Evolutionary conservation across 1,284 basidiomycete species (phyloP), one percentile per base, ranked within the genome.

Genomic region (Pseudozyma thailandica): DNA sequence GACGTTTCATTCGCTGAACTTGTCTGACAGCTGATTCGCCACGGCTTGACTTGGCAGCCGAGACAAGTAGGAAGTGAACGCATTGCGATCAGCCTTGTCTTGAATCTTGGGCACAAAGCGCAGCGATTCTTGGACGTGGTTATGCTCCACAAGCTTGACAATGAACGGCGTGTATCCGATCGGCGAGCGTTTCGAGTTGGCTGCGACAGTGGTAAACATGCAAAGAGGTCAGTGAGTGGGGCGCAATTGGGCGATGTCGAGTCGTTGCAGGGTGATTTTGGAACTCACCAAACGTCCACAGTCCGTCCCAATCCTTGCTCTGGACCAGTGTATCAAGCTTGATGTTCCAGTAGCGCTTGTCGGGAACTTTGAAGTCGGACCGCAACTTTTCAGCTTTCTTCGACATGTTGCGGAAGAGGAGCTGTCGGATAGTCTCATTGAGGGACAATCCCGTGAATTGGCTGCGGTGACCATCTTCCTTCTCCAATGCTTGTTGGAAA

Each of bases 401-500:
- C 16, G 52, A 35, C 75, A 77, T 66, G 43, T 69, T 65, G 23
- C 71, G 68, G 43, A 72, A 61, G 3, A 82, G 44, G n/a, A 75
- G 74, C 38, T 72, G 48, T 0, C 74, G 73, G 16, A 82, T 75
- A 5, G 81, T 82, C 48, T 74, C 74, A 47, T 72, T 74, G 26
- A 79, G 60, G 38, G 73, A 78, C 15, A 75, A 56, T n/a, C 75
- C 75, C 10, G 50, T 53, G 21, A 51, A 72, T 7, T 51, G 39
- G 16, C 54, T 52, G 18, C 60, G 58, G 33, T 90, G 88, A 58
- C 92, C 90, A 0, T 89, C 83, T 72, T 98, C 96, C 65, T 90
- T 90, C 80, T 98, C 94, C 21, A 96, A 86, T 54, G 91, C 88
- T 76, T 92, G 90, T 82, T 99, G 95, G 42, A 90, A 84, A 0